A percentile compares a stretch with the other conserved stretches of the same genome.
These are phyloP conservation scores for Picocystis salinarum DNA, from an alignment of 139 green algal species.

Conservation along the genomic window DNA sequence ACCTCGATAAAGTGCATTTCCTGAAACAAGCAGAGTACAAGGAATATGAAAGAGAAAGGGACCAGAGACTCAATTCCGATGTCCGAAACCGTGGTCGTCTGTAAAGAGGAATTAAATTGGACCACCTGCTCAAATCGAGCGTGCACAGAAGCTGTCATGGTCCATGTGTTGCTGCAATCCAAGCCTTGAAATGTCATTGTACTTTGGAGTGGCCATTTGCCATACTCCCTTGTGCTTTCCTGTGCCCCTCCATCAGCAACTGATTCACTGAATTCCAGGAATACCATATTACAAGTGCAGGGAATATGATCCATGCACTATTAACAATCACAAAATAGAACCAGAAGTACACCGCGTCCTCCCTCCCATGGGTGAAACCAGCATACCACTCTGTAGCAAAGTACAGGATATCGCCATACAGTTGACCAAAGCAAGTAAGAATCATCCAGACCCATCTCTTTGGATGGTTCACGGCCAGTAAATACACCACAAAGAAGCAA, in stretches of 20 bases:
- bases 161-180: no score
- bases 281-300: slow-evolving; percentile 15
- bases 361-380: slow-evolving; percentile 11
- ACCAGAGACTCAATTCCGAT: slow-evolving; percentile 12
- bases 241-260: slow-evolving; percentile 2
- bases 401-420: slow-evolving; percentile 80
- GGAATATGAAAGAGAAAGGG: slow-evolving; percentile 17
- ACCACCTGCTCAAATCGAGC: no score
- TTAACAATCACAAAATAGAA: slow-evolving; percentile 68
- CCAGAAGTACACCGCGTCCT: slow-evolving; percentile 66
- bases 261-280: slow-evolving; percentile 4
- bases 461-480: slow-evolving; percentile 9
- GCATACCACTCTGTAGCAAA: slow-evolving; percentile 32
- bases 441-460: slow-evolving; percentile 47
- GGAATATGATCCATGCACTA: slow-evolving; percentile 47
- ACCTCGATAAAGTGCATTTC: slow-evolving; percentile 19
- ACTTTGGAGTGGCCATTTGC: no score
- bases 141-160: no score
- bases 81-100: no score
- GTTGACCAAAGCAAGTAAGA: slow-evolving; percentile 55
- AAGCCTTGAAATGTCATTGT: no score
- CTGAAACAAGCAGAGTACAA: slow-evolving; percentile 10
- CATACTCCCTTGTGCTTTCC: no score
- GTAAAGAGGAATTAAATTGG: no score
- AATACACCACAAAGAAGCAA: slow-evolving; percentile 42